Base-by-base conservation (phyloP, 306 rosid genomes). In the Inga laurina region DNA sequence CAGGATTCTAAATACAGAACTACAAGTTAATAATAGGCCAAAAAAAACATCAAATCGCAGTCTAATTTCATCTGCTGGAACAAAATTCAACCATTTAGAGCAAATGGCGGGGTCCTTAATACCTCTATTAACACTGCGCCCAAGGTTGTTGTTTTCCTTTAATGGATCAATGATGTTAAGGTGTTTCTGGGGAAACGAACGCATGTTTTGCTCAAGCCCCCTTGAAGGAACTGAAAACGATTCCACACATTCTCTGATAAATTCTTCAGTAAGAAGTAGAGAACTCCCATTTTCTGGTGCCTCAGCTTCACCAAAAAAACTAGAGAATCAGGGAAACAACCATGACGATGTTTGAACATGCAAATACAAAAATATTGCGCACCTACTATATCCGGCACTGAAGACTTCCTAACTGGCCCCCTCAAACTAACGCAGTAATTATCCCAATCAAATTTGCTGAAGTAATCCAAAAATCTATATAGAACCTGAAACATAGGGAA, bases 61-160 rank as follows among this genome's bases (percentile, higher is more conserved):
- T 74, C 46, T 45, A 81, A 68, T 77, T 34, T 22, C 74, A 64
- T 67, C 44, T 78, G 45, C 72, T 21, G 34, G n/a, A 67, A 43
- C 37, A 77, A 41, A 78, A 79, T 43, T 56, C 14, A 82, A 56
- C 30, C 73, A 72, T 30, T 57, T 46, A 27, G 52, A 86, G 52
- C 35, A 73, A 82, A 74, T 77, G 71, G 68, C 70, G 43, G 84
- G 75, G 35, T 68, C 83, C 32, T 76, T 59, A 78, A 81, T 86
- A 93, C 98, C 97, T 90, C 85, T 91, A 85, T 81, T 93, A 48
- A 94, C 97, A 89, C 98, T 94, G 72, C 98, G 98, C 46, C 98
- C 98, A 81, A 94, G 98, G 79, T 94, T 94, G 90, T 94, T 94
- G 87, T 91, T 90, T 84, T 93, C 94, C 89, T 93, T 94, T 69